Base-by-base conservation (phyloP, 108 stramenopile species). In the Fistulifera pelliculosa region DNA sequence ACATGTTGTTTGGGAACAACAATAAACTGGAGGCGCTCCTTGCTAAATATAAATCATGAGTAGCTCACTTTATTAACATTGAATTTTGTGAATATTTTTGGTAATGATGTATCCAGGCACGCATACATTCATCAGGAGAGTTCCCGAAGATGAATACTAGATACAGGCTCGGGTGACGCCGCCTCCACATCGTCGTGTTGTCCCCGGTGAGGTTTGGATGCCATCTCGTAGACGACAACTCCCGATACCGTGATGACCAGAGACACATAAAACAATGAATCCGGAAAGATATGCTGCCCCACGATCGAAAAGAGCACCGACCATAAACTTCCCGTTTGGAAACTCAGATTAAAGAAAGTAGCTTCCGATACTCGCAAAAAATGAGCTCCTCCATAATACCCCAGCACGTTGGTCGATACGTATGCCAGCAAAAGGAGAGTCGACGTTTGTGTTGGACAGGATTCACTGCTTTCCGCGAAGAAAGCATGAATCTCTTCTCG, bases 311-410 rank as follows among this genome's bases (percentile, higher is more conserved):
- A 96, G 11, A 81, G 38, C 2, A 97, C 83, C 7, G 90, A 82
- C 83, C 93, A 99, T 24, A 88, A 75, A 68, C 97, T 96, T 8
- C 93, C 90, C 16, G 96, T 96, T 39, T 97, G 66, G 43, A 99
- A 74, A 19, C 90, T 81, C n/a, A 90, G 35, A 58, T 75, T 85
- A 43, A 86, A 79, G 50, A 90, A 80, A 21, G 82, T 58, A 14
- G 84, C 84, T 57, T 90, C 88, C 0, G 81, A 81, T 31, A 83
- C 28, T 39, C 60, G 53, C 22, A 96, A 56, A 60, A 94, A 96
- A 7, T 62, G 47, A 8, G 81, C 58, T 17, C 71, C 81, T 10
- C 73, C 74, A 16, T 66, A 45, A 54, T 94, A 94, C 49, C 76
- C 68, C 22, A 71, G 25, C 25, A 71, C 51, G 3, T 64, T 62